Evolutionary conservation across 768 basidiomycete species (phyloP).

Genomic region (Trametes punicea): DNA sequence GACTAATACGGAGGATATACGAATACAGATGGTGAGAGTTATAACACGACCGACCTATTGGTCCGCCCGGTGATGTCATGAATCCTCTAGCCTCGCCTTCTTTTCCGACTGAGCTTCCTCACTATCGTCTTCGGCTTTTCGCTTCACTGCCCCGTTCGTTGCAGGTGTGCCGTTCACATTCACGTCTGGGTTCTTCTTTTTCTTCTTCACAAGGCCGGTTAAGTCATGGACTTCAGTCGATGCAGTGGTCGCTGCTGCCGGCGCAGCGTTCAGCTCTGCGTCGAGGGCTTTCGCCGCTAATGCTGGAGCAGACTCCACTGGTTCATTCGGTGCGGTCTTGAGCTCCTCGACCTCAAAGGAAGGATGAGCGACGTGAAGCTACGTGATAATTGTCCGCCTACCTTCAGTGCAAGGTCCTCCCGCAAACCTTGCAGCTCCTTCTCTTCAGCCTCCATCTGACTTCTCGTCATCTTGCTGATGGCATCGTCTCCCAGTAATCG

Average conservation of each 20-base stretch:
- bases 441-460: conserved; percentile 74
- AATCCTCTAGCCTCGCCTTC: conserved; percentile 58
- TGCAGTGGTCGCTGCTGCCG: conserved; percentile 32
- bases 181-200: conserved; percentile 45
- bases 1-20: conserved; percentile 5
- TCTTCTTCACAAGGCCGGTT: conserved; percentile 87
- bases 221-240: conserved; percentile 68
- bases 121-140: conserved; percentile 66
- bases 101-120: conserved; percentile 46
- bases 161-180: conserved; percentile 24
- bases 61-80: conserved; percentile 17
- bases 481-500: conserved; percentile 47
- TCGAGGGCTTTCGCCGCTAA: conserved; percentile 70
- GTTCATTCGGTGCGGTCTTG: conserved; percentile 71
- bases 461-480: conserved; percentile 62
- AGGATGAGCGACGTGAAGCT: not conserved
- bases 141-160: conserved; percentile 42
- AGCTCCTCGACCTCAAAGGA: conserved; percentile 80
- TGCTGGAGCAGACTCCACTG: conserved; percentile 59
- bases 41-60: not conserved
- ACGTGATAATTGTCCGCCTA: conserved; percentile 3
- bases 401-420: conserved; percentile 85
- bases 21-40: conserved; percentile 9
- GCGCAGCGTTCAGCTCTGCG: conserved; percentile 54
- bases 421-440: conserved; percentile 74